Conservation (phyloP, 2,329 filamentous ascomycete species). For the Paradendryphiella salina region DNA sequence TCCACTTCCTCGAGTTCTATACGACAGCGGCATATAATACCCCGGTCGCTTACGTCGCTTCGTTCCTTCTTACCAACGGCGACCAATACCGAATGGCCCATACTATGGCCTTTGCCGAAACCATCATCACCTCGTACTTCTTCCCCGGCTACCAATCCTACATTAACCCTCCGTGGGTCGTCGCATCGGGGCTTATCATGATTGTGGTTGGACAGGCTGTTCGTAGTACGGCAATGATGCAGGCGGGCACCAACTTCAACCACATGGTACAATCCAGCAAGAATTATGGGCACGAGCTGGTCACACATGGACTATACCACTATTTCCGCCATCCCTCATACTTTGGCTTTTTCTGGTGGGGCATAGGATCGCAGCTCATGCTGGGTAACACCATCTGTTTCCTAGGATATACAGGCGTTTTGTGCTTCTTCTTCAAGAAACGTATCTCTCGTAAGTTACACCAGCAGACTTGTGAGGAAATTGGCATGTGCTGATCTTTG, state of each 20-base stretch:
- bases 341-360: slow-evolving; percentile 99
- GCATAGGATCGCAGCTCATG: slow-evolving; percentile 87
- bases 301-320: slow-evolving; percentile 79
- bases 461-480: background rate
- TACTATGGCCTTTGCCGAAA: slow-evolving; percentile 72
- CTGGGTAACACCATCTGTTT: slow-evolving; percentile 84
- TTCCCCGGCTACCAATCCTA: slow-evolving; percentile 55
- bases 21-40: slow-evolving; percentile 86
- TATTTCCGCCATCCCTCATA: slow-evolving; percentile 84
- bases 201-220: slow-evolving; percentile 72
- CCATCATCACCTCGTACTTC: slow-evolving; percentile 61
- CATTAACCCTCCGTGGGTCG: slow-evolving; percentile 48
- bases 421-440: slow-evolving; percentile 82
- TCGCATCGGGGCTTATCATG: slow-evolving; percentile 63
- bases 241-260: slow-evolving; percentile 90
- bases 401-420: slow-evolving; percentile 68
- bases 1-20: slow-evolving; percentile 97
- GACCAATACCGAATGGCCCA: slow-evolving; percentile 83
- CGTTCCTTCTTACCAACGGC: slow-evolving; percentile 88
- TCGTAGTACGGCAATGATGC: slow-evolving; percentile 81
- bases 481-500: slow-evolving; percentile 6
- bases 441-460: slow-evolving; percentile 65
- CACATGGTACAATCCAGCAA: slow-evolving; percentile 72
- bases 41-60: slow-evolving; percentile 67
- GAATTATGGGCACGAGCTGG: slow-evolving; percentile 74